Base-by-base conservation (phyloP, 2,329 filamentous ascomycete species). In the Pseudopithomyces chartarum region DNA sequence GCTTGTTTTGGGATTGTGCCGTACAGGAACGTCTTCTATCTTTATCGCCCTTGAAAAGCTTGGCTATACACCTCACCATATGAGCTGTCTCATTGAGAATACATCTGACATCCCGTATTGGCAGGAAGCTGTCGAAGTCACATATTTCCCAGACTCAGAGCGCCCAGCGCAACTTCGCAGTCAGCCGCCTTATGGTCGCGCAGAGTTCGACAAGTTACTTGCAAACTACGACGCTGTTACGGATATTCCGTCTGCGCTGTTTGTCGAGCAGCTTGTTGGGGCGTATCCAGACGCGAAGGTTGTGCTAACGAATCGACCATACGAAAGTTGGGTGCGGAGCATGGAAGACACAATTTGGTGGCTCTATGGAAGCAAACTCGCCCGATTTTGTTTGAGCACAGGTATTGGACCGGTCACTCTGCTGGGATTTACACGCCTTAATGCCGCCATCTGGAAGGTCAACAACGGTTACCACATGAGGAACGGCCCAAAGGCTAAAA, bases 1-100 rank as follows among this genome's bases (percentile, higher is more conserved):
- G 45, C 84, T 91, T 33, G 84, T 87, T 45, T 81, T 92, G 0
- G 89, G 88, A 44, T 81, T 90, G 17, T 87, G 87, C 54, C 82
- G 88, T 60, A 91, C 88, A 8, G 88, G 88, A 68, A 91, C 89
- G 66, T 84, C 87, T 33, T 90, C 69, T 17, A 59, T 73, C 15
- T 49, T 54, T 23, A 40, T 46, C 33, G 70, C 69, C 0, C 62
- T 73, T 2, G 63, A 86, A 85, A 80, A 70, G 82, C 79, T 71
- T 3, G 68, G 66, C 34, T 72, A 69, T 58, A 68, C 60, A 5
- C 57, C 66, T 0, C 63, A 69, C 54, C 60, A 66, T 3, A 69
- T 70, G 66, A 65, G 61, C 49, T 51, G 58, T 17, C 50, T 70
- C 13, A 58, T 71, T 23, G 26, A 53, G 17, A 65, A 61, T 11